phyloP scores from a whole-genome alignment of 768 basidiomycete species.

The Porphyrellus cyaneotinctus region DNA sequence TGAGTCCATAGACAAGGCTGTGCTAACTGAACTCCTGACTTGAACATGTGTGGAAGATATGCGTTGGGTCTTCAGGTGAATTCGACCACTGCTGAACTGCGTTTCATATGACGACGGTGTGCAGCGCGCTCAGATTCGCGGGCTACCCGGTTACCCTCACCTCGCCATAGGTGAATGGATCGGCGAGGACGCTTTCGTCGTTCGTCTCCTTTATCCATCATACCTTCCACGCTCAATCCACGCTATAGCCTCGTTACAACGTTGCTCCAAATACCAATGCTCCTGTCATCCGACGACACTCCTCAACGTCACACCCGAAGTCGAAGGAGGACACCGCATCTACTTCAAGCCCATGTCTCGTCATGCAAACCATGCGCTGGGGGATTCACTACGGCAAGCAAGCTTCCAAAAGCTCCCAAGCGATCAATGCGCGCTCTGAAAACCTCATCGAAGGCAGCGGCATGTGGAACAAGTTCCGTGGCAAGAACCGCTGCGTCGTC shows the following conservation, averaged over 20 bases:
- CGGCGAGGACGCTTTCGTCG: constrained; percentile 52
- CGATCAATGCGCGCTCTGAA: constrained; percentile 89
- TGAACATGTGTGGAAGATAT: constrained; percentile 63
- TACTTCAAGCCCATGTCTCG: constrained; percentile 29
- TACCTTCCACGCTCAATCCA: not conserved
- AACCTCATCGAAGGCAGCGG: constrained; percentile 69
- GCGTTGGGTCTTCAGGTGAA: constrained; percentile 47
- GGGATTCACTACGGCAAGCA: constrained; percentile 75
- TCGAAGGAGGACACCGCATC: constrained; percentile 6
- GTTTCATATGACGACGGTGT: not conserved
- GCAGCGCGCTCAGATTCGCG: constrained; percentile 26
- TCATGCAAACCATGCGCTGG: constrained; percentile 87
- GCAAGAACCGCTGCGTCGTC: constrained; percentile 81
- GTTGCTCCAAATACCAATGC: constrained; percentile 78
- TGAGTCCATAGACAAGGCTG: too few relatives aligned
- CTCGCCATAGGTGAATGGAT: constrained; percentile 57
- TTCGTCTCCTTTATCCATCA: constrained; percentile 19
- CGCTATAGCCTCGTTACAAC: constrained; percentile 57
- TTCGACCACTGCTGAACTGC: not conserved
- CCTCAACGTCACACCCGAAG: not conserved
- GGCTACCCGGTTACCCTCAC: constrained; percentile 40
- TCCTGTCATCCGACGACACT: constrained; percentile 62
- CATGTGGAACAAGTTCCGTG: constrained; percentile 84
- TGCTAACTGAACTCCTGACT: not conserved
- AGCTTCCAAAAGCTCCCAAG: constrained; percentile 52